phyloP scores from a whole-genome alignment of 2,329 filamentous ascomycete species.

The Colletotrichum spaethianum region DNA sequence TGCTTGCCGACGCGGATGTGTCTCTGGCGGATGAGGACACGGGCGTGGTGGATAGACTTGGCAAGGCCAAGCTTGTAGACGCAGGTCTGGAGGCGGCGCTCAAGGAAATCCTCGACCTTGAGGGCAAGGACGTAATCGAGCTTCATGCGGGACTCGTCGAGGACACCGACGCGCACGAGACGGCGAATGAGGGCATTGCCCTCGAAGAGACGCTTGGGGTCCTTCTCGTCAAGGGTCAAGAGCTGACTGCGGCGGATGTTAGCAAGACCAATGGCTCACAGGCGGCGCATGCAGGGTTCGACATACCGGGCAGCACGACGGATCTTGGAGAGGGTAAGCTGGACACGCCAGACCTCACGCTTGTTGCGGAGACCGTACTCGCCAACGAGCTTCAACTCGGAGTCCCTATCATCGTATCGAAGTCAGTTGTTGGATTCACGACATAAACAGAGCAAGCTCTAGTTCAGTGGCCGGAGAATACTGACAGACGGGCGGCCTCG shows the following conservation, averaged over 20 bases:
- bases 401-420: slow-evolving; percentile 80
- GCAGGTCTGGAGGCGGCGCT: slow-evolving; percentile 99
- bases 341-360: slow-evolving; percentile 99
- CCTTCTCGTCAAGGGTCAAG: slow-evolving; percentile 99
- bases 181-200: slow-evolving; percentile 99
- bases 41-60: slow-evolving; percentile 99
- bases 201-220: slow-evolving; percentile 99
- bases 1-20: slow-evolving; percentile 99
- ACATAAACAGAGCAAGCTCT: slow-evolving; percentile 99
- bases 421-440: slow-evolving; percentile 80
- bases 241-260: slow-evolving; percentile 81
- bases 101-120: slow-evolving; percentile 99
- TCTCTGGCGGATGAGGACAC: slow-evolving; percentile 99
- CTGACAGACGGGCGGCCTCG: slow-evolving; percentile 99
- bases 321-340: slow-evolving; percentile 99
- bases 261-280: slow-evolving; percentile 39
- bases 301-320: slow-evolving; percentile 99
- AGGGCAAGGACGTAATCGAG: slow-evolving; percentile 99
- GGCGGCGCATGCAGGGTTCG: not conserved
- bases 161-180: slow-evolving; percentile 99
- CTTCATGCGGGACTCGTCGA: slow-evolving; percentile 99
- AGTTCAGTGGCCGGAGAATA: slow-evolving; percentile 96
- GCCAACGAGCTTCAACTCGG: slow-evolving; percentile 99
- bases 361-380: slow-evolving; percentile 99
- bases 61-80: slow-evolving; percentile 99